Conservation (phyloP, 257 asterid genomes). For the Solanum bulbocastanum region DNA sequence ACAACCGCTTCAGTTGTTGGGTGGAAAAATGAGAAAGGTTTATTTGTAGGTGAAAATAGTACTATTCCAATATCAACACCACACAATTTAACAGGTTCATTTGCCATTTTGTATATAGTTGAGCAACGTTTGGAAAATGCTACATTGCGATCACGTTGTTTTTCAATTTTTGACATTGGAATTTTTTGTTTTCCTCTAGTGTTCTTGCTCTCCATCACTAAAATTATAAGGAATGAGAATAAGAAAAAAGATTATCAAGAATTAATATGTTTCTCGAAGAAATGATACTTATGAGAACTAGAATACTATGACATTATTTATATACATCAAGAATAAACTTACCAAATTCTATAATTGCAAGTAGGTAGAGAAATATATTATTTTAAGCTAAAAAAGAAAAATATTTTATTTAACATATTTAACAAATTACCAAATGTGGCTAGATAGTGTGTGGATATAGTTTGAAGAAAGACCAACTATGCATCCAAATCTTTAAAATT, state of each 20-base stretch:
- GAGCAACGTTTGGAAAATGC: constrained; percentile 22
- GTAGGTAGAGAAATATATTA: neutral
- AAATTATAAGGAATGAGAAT: neutral
- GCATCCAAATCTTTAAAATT: neutral
- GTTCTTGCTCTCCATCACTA: constrained; percentile 5
- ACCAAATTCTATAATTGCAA: neutral
- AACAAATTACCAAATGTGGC: neutral
- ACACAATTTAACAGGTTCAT: constrained; percentile 20
- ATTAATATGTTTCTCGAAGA: neutral
- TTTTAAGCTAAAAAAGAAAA: neutral
- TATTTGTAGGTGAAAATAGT: constrained; percentile 23
- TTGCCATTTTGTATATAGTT: constrained; percentile 17
- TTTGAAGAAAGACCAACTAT: neutral
- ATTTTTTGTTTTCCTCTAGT: constrained; percentile 20
- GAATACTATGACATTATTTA: neutral
- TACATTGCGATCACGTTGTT: constrained; percentile 4
- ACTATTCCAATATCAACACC: constrained; percentile 17
- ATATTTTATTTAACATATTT: neutral
- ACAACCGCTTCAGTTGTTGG: constrained; percentile 14
- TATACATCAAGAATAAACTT: neutral
- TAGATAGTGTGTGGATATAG: neutral
- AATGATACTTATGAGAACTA: neutral
- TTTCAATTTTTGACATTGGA: constrained; percentile 12
- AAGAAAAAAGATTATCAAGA: neutral
- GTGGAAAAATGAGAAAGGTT: constrained; percentile 31